Conservation (phyloP, 2,329 filamentous ascomycete genomes). For the Annulohypoxylon truncatum region DNA sequence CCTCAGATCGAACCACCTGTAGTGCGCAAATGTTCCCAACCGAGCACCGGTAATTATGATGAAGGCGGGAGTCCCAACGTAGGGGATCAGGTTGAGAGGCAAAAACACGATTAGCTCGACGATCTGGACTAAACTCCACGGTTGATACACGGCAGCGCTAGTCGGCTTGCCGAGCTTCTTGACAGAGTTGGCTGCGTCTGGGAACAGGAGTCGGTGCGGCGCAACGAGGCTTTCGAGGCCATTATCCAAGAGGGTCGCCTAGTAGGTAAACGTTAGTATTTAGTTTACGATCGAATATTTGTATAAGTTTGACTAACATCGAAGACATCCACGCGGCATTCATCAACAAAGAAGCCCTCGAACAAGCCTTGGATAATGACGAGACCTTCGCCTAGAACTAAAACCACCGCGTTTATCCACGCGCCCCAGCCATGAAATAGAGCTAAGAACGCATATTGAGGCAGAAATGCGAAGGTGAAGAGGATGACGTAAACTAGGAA, state of each 20-base stretch:
- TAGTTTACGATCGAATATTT: not conserved
- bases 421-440: constrained; percentile 89
- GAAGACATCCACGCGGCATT: constrained; percentile 83
- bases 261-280: constrained; percentile 35
- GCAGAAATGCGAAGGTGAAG: constrained; percentile 88
- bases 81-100: constrained; percentile 88
- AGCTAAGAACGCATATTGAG: constrained; percentile 87
- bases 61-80: constrained; percentile 85
- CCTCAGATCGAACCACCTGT: constrained; percentile 86
- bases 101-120: constrained; percentile 82
- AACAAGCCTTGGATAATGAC: constrained; percentile 78
- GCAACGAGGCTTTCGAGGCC: constrained; percentile 76
- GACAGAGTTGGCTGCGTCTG: constrained; percentile 77
- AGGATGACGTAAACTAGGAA: constrained; percentile 84
- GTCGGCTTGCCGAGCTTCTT: constrained; percentile 87
- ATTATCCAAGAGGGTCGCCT: constrained; percentile 79
- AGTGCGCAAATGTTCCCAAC: constrained; percentile 88
- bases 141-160: constrained; percentile 80
- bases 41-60: constrained; percentile 88
- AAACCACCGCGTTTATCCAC: constrained; percentile 88
- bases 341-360: constrained; percentile 84
- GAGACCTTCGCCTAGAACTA: constrained; percentile 85
- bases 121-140: constrained; percentile 92
- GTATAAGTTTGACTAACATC: constrained; percentile 67
- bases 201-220: constrained; percentile 72